Evolutionary conservation across 2,329 filamentous ascomycete genomes (phyloP).

Genomic region (Monilinia aucupariae): DNA sequence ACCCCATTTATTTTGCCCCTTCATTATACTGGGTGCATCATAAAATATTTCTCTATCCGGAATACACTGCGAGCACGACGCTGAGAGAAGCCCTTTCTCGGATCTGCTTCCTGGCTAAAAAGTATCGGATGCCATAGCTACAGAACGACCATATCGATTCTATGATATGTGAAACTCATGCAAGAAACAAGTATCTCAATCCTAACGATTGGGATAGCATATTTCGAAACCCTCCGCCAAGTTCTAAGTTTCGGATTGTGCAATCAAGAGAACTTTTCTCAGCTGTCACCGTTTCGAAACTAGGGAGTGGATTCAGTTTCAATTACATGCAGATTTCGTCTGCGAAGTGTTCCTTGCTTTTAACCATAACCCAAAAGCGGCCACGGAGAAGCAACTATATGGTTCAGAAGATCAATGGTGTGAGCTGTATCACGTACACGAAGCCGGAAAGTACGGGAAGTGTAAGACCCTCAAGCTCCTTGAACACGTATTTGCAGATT

Average conservation of each 20-base stretch:
- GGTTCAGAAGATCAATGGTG: background rate
- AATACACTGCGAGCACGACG: no score
- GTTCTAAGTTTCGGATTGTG: background rate
- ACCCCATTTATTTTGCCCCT: background rate
- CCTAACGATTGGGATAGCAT: rapidly evolving
- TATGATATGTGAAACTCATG: background rate
- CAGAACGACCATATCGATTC: constrained; percentile 4
- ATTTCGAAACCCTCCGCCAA: background rate
- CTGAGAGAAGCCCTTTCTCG: background rate
- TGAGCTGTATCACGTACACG: background rate
- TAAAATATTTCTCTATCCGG: background rate
- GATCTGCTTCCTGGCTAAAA: background rate
- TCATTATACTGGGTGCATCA: background rate
- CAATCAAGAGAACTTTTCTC: background rate
- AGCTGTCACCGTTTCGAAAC: background rate
- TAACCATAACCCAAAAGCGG: background rate
- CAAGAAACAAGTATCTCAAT: rapidly evolving
- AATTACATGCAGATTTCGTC: background rate
- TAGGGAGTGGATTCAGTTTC: background rate
- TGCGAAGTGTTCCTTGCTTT: background rate
- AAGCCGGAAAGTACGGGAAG: background rate
- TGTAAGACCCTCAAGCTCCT: background rate
- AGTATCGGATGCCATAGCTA: background rate
- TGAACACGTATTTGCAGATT: background rate
- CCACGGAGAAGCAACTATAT: background rate